These are phyloP conservation scores for Backusella westeae DNA, from an alignment of 192 early-diverging fungal genomes.

Conservation along the genomic window DNA sequence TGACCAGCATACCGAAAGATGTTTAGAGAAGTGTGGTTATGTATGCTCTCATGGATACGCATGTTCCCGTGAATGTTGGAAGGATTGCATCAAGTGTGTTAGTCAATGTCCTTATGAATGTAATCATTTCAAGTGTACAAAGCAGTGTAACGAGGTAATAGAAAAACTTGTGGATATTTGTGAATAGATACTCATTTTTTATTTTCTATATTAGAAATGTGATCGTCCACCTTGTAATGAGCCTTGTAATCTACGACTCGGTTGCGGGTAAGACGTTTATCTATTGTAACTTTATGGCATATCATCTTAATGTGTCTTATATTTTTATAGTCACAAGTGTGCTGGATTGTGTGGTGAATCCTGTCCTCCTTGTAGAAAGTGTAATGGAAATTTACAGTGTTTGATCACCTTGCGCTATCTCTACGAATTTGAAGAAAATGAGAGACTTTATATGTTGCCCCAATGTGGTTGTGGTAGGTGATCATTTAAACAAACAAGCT, in stretches of 20 bases:
- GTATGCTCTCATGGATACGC: conserved; percentile 31
- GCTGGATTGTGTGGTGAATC: conserved; percentile 28
- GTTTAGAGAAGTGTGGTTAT: conserved; percentile 22
- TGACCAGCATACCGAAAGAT: conserved; percentile 30
- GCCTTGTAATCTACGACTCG: conserved; percentile 16
- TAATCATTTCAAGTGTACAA: conserved; percentile 25
- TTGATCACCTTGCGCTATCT: conserved; percentile 18
- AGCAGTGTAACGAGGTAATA: conserved; percentile 23
- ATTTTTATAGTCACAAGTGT: conserved; percentile 23
- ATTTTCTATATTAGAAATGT: conserved; percentile 13
- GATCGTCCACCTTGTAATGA: conserved; percentile 36
- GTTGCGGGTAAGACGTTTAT: conserved; percentile 23
- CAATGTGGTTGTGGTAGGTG: conserved; percentile 41
- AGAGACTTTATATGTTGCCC: conserved; percentile 23
- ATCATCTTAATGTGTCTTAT: not conserved
- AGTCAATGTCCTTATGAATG: conserved; percentile 24
- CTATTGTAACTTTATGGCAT: not conserved
- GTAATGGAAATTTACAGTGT: conserved; percentile 11
- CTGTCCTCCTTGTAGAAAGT: conserved; percentile 23
- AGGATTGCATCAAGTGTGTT: conserved; percentile 24
- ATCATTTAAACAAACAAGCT: not conserved
- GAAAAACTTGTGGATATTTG: not conserved
- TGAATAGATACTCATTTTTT: not conserved
- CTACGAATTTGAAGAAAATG: conserved; percentile 22
- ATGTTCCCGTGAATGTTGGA: conserved; percentile 29